phyloP scores from a whole-genome alignment of 305 asterid genomes.

The Fraxinus sp. region DNA sequence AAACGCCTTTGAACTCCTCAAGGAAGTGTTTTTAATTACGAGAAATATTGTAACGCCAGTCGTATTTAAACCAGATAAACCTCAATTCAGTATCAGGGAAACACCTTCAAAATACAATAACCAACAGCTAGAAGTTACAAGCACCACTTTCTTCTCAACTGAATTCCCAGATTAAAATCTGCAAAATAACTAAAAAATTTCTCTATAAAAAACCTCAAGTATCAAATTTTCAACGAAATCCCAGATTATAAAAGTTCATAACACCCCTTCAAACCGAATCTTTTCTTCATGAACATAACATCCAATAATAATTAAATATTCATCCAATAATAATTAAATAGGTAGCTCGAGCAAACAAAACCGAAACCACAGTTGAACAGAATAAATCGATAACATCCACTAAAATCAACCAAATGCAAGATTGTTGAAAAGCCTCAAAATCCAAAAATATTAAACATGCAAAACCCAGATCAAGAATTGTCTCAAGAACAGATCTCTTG shows the following conservation, averaged over 20 bases:
- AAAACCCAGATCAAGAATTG: conserved; percentile 41
- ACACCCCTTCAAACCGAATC: conserved; percentile 11
- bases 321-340: too few species aligned
- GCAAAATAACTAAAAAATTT: not conserved
- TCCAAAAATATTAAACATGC: conserved; percentile 7
- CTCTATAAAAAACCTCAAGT: not conserved
- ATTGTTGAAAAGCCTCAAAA: conserved; percentile 14
- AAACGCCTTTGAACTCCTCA: conserved; percentile 31
- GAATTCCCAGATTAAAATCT: not conserved
- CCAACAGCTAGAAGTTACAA: conserved; percentile 7
- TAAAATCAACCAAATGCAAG: conserved; percentile 17
- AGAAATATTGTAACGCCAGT: not conserved
- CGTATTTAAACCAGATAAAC: not conserved
- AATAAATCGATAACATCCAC: not conserved
- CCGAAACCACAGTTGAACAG: conserved; percentile 8
- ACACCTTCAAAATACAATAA: not conserved
- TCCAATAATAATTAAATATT: not conserved
- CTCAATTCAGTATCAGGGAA: conserved; percentile 7
- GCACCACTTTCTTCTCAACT: conserved; percentile 1
- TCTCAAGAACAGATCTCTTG: conserved; percentile 35
- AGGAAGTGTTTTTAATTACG: not conserved
- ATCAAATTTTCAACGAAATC: not conserved
- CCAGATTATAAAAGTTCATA: conserved; percentile 9
- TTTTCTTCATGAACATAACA: conserved; percentile 5
- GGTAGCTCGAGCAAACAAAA: conserved; percentile 13